Percentiles rank a stretch among this genome's conserved stretches.
Conservation (phyloP, 2,329 filamentous ascomycete species). For the Diaporthe citri region DNA sequence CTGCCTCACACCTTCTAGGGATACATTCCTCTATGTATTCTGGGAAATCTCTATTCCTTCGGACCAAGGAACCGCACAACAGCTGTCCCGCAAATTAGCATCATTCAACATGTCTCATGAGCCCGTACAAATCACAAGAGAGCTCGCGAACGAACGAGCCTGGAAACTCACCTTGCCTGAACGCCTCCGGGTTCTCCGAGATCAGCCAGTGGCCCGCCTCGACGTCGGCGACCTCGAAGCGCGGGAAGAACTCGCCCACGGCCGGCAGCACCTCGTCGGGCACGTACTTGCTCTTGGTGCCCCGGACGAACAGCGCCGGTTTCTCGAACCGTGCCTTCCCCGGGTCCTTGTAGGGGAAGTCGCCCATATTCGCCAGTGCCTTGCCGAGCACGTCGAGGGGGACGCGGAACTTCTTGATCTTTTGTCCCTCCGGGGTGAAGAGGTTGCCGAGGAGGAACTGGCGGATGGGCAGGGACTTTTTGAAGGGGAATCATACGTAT, state of each 20-base stretch:
- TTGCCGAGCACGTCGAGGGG: slow-evolving; percentile 79
- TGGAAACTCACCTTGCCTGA: slow-evolving; percentile 73
- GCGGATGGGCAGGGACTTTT: slow-evolving; percentile 77
- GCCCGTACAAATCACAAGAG: not conserved
- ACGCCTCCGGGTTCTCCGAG: slow-evolving; percentile 86
- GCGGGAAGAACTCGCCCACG: slow-evolving; percentile 85
- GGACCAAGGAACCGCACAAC: slow-evolving; percentile 52
- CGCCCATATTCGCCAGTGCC: slow-evolving; percentile 80
- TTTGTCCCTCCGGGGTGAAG: slow-evolving; percentile 63
- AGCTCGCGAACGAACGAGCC: too few species aligned
- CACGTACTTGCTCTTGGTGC: slow-evolving; percentile 82
- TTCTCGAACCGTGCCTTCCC: slow-evolving; percentile 77
- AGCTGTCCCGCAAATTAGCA: slow-evolving; percentile 43
- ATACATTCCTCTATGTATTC: not conserved
- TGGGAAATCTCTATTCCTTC: slow-evolving; percentile 44
- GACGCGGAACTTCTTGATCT: slow-evolving; percentile 79
- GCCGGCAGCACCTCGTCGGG: slow-evolving; percentile 84
- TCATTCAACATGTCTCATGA: not conserved
- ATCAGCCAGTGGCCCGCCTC: slow-evolving; percentile 90
- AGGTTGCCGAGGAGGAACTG: slow-evolving; percentile 95
- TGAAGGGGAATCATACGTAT: too few species aligned
- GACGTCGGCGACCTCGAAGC: slow-evolving; percentile 79
- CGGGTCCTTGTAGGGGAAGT: slow-evolving; percentile 88
- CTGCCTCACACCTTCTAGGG: slow-evolving; percentile 9
- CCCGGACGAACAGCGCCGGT: slow-evolving; percentile 84